phyloP scores from a whole-genome alignment of 1,139 yeast species.

The Yamadazyma diospyri region DNA sequence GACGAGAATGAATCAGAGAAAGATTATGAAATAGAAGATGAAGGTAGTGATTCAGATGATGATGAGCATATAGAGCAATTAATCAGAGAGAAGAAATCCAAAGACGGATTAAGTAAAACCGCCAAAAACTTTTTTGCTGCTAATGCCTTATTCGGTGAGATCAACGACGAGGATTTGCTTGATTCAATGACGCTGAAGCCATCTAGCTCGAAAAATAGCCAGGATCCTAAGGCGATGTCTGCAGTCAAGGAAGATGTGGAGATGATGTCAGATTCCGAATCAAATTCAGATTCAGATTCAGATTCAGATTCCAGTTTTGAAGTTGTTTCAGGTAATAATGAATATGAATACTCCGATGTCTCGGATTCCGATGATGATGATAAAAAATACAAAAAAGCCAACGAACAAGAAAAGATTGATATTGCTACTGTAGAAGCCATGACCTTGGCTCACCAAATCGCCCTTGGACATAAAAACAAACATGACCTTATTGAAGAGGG shows the following conservation, averaged over 20 bases:
- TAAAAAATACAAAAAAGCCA: conserved; percentile 26
- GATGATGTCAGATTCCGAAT: conserved; percentile 9
- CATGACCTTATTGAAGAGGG: conserved; percentile 88
- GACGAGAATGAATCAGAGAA: conserved; percentile 38
- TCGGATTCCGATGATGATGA: conserved; percentile 46
- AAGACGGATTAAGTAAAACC: conserved; percentile 58
- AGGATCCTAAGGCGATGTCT: conserved; percentile 1
- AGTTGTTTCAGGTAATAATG: conserved; percentile 45
- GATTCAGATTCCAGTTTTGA: conserved; percentile 42
- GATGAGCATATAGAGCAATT: conserved; percentile 68
- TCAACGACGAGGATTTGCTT: conserved; percentile 45
- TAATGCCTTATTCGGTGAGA: conserved; percentile 70
- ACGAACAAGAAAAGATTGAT: conserved; percentile 64
- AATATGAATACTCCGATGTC: conserved; percentile 35
- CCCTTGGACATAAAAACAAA: conserved; percentile 80
- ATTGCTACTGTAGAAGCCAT: conserved; percentile 93
- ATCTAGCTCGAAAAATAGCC: conserved; percentile 3
- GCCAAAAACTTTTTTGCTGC: conserved; percentile 75
- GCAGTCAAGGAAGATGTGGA: conserved; percentile 7
- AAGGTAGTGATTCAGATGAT: conserved; percentile 55
- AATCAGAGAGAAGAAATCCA: conserved; percentile 52
- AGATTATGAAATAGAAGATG: conserved; percentile 44
- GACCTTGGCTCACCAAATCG: conserved; percentile 96
- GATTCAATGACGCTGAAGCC: conserved; percentile 18
- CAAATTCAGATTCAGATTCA: conserved; percentile 14